These are phyloP conservation scores for Vitis hybrid DNA, from an alignment of 177 flowering plant species.

Conservation along the genomic window DNA sequence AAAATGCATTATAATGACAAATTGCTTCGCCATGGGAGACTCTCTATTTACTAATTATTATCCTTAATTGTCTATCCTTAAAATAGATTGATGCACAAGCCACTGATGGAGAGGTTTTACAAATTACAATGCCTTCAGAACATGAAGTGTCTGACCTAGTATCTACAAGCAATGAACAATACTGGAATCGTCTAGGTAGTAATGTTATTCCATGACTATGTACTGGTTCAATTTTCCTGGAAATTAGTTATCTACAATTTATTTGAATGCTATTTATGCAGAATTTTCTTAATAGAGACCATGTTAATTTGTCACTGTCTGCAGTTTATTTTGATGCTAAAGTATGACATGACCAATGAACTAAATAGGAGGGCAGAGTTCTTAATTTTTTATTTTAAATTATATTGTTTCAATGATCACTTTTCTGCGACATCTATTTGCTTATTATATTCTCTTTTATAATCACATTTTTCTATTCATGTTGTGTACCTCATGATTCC, in stretches of 20 bases:
- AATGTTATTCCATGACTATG: background rate
- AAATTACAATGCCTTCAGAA: conserved; percentile 69
- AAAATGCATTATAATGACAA: background rate
- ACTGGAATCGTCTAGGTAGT: conserved; percentile 60
- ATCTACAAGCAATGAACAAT: conserved; percentile 41
- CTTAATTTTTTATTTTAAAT: no score
- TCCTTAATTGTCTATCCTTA: background rate
- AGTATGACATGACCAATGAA: no score
- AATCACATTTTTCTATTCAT: no score
- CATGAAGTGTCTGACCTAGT: conserved; percentile 49
- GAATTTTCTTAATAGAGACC: background rate
- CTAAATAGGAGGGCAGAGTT: no score
- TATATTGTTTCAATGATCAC: no score
- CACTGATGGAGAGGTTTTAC: conserved; percentile 74
- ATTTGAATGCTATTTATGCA: background rate
- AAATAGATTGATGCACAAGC: conserved; percentile 78
- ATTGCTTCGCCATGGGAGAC: no score
- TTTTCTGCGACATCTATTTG: no score
- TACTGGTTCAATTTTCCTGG: background rate
- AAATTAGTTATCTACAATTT: background rate
- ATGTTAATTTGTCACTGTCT: background rate
- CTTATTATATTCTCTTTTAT: no score
- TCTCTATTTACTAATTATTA: no score
- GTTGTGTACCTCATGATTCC: no score
- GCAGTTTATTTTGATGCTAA: background rate